These are phyloP conservation scores for Boletus nobilissimus DNA, from an alignment of 1,284 basidiomycete species.

Conservation along the genomic window DNA sequence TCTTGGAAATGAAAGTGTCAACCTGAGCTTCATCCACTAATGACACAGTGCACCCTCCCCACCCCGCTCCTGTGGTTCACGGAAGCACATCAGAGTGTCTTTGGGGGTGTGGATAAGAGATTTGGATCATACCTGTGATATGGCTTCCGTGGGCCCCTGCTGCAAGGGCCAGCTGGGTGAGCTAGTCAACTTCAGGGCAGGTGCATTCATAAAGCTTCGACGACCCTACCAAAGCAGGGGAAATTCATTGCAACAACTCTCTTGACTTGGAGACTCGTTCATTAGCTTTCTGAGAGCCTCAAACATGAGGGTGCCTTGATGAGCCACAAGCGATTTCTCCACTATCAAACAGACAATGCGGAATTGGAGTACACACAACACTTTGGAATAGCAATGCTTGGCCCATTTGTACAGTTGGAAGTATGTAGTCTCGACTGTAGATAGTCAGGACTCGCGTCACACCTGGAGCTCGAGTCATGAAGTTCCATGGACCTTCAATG, in stretches of 20 bases:
- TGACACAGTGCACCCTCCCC: conserved; percentile 91
- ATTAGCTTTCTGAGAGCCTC: conserved; percentile 75
- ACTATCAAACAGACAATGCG: conserved; percentile 68
- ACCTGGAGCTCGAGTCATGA: conserved; percentile 1
- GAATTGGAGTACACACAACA: conserved; percentile 82
- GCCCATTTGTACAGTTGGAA: conserved; percentile 85
- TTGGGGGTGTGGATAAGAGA: not conserved
- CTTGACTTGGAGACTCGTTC: conserved; percentile 83
- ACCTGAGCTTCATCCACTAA: conserved; percentile 78
- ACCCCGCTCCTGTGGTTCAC: conserved; percentile 74
- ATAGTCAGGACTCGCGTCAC: conserved; percentile 14
- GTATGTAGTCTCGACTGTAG: conserved; percentile 75
- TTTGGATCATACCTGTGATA: conserved; percentile 65
- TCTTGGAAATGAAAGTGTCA: conserved; percentile 70
- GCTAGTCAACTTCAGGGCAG: conserved; percentile 78
- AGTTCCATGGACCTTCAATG: conserved; percentile 68
- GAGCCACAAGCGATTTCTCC: conserved; percentile 30
- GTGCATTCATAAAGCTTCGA: conserved; percentile 79
- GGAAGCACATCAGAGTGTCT: conserved; percentile 3
- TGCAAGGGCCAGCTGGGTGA: conserved; percentile 67
- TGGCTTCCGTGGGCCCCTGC: conserved; percentile 83
- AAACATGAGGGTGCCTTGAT: conserved; percentile 46
- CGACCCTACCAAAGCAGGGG: too few species aligned
- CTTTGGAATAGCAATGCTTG: conserved; percentile 81
- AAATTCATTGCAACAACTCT: too few species aligned